Conservation (phyloP, 2,329 filamentous ascomycete genomes). For the Tricladium varicosporioides region DNA sequence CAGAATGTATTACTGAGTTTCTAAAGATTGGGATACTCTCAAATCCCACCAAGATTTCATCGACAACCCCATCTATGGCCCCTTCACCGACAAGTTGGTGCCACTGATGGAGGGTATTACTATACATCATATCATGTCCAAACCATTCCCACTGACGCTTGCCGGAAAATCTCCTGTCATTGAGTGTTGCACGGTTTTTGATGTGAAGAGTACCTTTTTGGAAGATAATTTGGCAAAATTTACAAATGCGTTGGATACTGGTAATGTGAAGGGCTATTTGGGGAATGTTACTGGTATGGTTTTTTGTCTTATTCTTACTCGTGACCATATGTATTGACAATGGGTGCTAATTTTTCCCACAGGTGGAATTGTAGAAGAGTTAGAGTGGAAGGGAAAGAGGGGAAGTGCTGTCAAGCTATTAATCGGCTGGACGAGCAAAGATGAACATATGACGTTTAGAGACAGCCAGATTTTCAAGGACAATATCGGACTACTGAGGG, state of each 20-base stretch:
- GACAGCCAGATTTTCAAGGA: conserved; percentile 22
- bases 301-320: too few species aligned
- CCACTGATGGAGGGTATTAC: background rate
- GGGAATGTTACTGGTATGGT: background rate
- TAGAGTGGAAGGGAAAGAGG: conserved; percentile 8
- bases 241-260: background rate
- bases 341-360: too few species aligned
- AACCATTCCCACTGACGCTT: conserved; percentile 8
- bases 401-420: conserved; percentile 18
- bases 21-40: background rate
- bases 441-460: conserved; percentile 25
- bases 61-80: background rate
- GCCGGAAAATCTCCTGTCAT: conserved; percentile 14
- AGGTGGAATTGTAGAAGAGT: conserved; percentile 1
- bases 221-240: conserved; percentile 14
- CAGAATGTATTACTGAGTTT: background rate
- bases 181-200: conserved; percentile 24
- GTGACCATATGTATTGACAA: too few species aligned
- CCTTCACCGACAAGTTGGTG: background rate
- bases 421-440: conserved; percentile 26
- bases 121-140: background rate
- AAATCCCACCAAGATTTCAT: background rate
- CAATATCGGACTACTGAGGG: conserved; percentile 19
- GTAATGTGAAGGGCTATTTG: conserved; percentile 4
- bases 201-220: conserved; percentile 2